Evolutionary conservation across 1,284 basidiomycete genomes (phyloP).

Genomic region (Ganoderma boninense): DNA sequence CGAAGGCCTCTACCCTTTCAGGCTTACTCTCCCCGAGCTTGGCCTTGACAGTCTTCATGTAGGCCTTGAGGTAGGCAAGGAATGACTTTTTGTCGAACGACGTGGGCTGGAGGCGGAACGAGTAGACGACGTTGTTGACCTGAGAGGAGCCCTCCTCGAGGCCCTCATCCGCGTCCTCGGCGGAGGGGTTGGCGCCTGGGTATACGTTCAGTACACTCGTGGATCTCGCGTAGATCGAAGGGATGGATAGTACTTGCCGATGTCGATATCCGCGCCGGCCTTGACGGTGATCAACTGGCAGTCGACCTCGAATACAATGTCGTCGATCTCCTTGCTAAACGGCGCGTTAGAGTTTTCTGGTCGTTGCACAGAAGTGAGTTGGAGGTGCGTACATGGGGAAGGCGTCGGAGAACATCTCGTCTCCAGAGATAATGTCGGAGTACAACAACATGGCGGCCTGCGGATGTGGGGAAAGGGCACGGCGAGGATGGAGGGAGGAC

Average conservation of each 20-base stretch:
- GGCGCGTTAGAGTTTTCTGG: constrained; percentile 17
- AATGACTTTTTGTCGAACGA: constrained; percentile 94
- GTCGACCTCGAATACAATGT: constrained; percentile 92
- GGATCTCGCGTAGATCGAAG: constrained; percentile 25
- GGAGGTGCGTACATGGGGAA: constrained; percentile 75
- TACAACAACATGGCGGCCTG: constrained; percentile 77
- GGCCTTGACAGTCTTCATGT: constrained; percentile 85
- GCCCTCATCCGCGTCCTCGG: constrained; percentile 88
- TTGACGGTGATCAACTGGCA: constrained; percentile 82
- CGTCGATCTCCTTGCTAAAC: constrained; percentile 82
- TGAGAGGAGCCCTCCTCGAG: constrained; percentile 80
- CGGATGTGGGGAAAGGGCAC: constrained; percentile 25
- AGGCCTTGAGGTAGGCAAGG: constrained; percentile 87
- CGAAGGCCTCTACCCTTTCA: constrained; percentile 82
- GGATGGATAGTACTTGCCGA: constrained; percentile 64
- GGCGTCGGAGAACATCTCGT: constrained; percentile 97
- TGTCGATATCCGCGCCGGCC: constrained; percentile 87
- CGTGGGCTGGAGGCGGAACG: constrained; percentile 90
- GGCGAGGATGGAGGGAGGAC: constrained; percentile 33
- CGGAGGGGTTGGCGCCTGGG: constrained; percentile 88
- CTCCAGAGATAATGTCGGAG: constrained; percentile 76
- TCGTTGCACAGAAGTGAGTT: background rate
- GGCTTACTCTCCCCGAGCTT: constrained; percentile 68
- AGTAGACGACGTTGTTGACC: constrained; percentile 94
- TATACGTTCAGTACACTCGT: constrained; percentile 24